Evolutionary conservation across 2,329 filamentous ascomycete species (phyloP).

Genomic region (Phialemonium atrogriseum): DNA sequence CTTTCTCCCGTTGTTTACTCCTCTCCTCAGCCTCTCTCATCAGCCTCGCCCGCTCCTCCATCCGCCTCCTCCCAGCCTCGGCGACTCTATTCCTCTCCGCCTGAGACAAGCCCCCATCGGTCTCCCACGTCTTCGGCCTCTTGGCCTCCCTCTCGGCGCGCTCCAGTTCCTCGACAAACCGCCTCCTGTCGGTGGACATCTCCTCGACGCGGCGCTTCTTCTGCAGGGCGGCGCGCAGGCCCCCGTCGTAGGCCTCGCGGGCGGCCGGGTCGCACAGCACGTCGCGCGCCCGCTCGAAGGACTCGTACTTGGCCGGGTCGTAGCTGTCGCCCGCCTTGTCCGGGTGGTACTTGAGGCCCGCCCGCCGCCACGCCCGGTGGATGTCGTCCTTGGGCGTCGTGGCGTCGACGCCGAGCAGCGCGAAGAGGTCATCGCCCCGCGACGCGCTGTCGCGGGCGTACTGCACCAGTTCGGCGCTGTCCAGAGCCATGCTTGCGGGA

Average conservation of each 20-base stretch:
- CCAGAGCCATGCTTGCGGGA: constrained; percentile 11
- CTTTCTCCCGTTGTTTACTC: constrained; percentile 21
- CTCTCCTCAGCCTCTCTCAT: constrained; percentile 32
- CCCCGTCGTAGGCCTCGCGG: constrained; percentile 70
- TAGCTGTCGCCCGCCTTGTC: constrained; percentile 75
- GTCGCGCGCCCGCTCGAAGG: constrained; percentile 79
- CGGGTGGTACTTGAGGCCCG: constrained; percentile 77
- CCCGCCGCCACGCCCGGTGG: constrained; percentile 74
- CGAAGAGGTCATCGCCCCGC: constrained; percentile 67
- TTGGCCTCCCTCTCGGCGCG: constrained; percentile 53
- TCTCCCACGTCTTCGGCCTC: constrained; percentile 31
- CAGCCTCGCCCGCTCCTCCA: constrained; percentile 33
- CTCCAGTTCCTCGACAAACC: constrained; percentile 73
- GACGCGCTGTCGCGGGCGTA: constrained; percentile 52
- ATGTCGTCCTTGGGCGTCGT: constrained; percentile 64
- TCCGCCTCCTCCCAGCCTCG: constrained; percentile 24
- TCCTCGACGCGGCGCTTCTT: constrained; percentile 63
- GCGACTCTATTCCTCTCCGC: constrained; percentile 21
- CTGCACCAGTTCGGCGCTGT: constrained; percentile 39
- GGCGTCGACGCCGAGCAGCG: constrained; percentile 59
- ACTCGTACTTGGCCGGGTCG: constrained; percentile 75
- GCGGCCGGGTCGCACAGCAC: constrained; percentile 65
- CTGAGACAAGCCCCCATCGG: constrained; percentile 6
- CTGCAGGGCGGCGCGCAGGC: constrained; percentile 61
- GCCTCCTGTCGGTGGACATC: constrained; percentile 63